Evolutionary conservation across 2,329 filamentous ascomycete species (phyloP), one percentile per base, ranked within the genome.

Genomic region (Trichophyton verrucosum): DNA sequence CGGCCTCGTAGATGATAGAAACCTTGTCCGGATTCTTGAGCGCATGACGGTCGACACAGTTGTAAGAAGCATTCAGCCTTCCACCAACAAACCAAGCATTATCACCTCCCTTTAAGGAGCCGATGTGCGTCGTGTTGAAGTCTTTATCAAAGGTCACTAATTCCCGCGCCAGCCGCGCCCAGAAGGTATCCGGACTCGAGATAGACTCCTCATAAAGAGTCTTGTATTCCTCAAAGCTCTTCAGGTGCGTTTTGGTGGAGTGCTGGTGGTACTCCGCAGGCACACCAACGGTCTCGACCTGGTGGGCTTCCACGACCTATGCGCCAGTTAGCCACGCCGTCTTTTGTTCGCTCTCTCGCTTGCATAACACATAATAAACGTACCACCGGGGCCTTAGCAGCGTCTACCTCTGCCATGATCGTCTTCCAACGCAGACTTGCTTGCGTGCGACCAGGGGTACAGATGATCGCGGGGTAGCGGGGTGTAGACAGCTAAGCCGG

Each of bases 1-100:
- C 94, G 63, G 91, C 92, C 80, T 99, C 94, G 80, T 97, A 99
- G 78, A 97, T 96, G 77, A 99, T 95, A 73, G 94, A 94, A 56
- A 94, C 85, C 77, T 87, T 90, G 78, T 97, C 79, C 56, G 94
- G 94, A 77, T 96, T 86, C 77, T 91, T 91, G 77, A 95, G 83
- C n/a, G 94, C 94, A 75, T 97, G 92, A 64, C 94, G 89, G 72
- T 99, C 94, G 65, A 99, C 86, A 71, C 91, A 95, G 80, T 99
- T 99, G 84, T 91, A 97, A 30, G 89, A 94, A 65, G 94, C 94
- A 71, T 99, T 99, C 71, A 99, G 81, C 69, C 86, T 84, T 66
- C 94, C 94, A 78, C 96, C 94, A 64, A 91, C 77, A 73, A 97
- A 99, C 92, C 94, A 99, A 65, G 91, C 88, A 71, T 82, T 86